Evolutionary conservation across 257 asterid genomes (phyloP).

Genomic region (Schizonepeta tenuifolia): DNA sequence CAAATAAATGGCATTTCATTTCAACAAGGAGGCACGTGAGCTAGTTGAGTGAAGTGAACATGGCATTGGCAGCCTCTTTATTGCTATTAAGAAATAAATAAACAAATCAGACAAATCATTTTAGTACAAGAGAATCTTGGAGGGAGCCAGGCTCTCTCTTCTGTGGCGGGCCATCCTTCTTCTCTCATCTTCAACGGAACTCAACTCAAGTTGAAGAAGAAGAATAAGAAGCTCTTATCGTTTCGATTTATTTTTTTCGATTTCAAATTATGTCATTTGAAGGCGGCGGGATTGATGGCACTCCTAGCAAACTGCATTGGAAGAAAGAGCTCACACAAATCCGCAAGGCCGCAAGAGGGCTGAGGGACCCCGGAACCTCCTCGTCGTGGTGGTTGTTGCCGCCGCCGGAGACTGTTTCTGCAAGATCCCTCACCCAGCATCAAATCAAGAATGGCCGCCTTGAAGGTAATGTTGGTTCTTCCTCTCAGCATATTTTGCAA

Average conservation of each 20-base stretch:
- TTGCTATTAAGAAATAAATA: too few relatives aligned
- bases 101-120: not conserved
- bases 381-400: slow-evolving; percentile 73
- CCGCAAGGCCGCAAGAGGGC: slow-evolving; percentile 74
- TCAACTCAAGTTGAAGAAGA: too few relatives aligned
- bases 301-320: slow-evolving; percentile 73
- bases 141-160: not conserved
- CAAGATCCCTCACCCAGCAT: slow-evolving; percentile 60
- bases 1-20: not conserved
- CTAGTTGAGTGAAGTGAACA: not conserved
- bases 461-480: slow-evolving; percentile 44
- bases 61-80: not conserved
- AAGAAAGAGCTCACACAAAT: slow-evolving; percentile 85
- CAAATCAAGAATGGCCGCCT: slow-evolving; percentile 33
- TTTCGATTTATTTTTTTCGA: slow-evolving; percentile 27
- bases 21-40: not conserved
- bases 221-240: slow-evolving; percentile 3
- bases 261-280: slow-evolving; percentile 34
- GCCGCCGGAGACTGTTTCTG: slow-evolving; percentile 60
- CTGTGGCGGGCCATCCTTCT: slow-evolving; percentile 24
- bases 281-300: slow-evolving; percentile 47
- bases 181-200: slow-evolving; percentile 11
- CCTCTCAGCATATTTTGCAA: slow-evolving; percentile 36
- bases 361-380: slow-evolving; percentile 91
- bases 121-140: slow-evolving; percentile 26